Conservation (phyloP, 106 monocot genomes). For the Dioscorea dumetorum region DNA sequence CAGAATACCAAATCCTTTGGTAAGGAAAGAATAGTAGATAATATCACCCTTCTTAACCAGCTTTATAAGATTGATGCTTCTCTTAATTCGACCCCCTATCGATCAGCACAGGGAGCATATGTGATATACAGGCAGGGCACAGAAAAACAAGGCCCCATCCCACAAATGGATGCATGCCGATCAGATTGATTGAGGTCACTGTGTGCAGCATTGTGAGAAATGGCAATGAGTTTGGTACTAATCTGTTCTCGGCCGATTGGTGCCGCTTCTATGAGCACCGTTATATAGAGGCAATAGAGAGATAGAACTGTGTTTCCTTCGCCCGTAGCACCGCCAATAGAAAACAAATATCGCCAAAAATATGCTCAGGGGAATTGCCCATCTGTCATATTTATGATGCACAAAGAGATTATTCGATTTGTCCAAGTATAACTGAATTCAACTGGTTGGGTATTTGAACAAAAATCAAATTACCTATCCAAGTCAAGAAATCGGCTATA, state of each 20-base stretch:
- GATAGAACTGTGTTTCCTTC: constrained; percentile 54
- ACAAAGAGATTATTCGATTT: neutral
- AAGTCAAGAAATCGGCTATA: constrained; percentile 92
- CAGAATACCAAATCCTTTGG: too few species aligned
- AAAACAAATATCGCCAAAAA: constrained; percentile 38
- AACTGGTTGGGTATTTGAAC: too few species aligned
- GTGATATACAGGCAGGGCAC: constrained; percentile 8
- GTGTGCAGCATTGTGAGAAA: neutral
- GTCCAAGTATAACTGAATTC: neutral
- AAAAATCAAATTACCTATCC: constrained; percentile 46
- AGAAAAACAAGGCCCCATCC: constrained; percentile 16
- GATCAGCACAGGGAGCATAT: constrained; percentile 2
- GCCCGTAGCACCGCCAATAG: constrained; percentile 78
- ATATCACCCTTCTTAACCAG: neutral
- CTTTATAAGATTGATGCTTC: neutral
- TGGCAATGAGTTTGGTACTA: constrained; percentile 8
- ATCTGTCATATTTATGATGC: constrained; percentile 31
- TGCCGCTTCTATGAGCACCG: constrained; percentile 23
- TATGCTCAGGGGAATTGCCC: constrained; percentile 65
- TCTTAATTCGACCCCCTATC: neutral
- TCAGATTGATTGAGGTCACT: too few species aligned
- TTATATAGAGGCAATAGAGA: constrained; percentile 74
- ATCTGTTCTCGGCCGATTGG: constrained; percentile 71
- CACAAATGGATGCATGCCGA: too few species aligned
- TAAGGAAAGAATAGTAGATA: too few species aligned